Evolutionary conservation across 108 stramenopile species (phyloP), one percentile per base, ranked within the genome.

Genomic region (Cylindrotheca fusiformis): DNA sequence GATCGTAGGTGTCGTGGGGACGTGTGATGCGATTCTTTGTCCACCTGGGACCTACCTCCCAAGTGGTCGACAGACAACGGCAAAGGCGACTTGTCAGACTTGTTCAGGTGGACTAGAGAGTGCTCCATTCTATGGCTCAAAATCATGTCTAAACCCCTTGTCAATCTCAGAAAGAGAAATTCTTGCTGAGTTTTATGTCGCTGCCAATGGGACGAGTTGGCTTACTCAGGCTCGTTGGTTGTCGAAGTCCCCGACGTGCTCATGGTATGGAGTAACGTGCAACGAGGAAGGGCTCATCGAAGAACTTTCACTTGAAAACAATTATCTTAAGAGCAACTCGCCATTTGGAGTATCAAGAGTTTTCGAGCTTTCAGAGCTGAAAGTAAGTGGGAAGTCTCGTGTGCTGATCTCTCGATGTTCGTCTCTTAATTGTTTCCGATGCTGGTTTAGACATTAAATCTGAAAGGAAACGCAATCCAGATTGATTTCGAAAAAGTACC

Each of bases 21-120:
- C 69, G 18, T 88, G 87, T 52, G 84, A 88, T 63, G 81, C 79
- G 3, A 85, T 88, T 23, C 66, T 88, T 18, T 88, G 87, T 75
- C 78, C 80, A 5, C 60, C 63, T 58, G 84, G 87, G 26, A 83
- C 79, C 18, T 81, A 67, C 69, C 73, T 74, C 60, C 31, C 63
- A 19, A 62, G 61, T 23, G 87, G 87, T 27, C 60, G 74, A 28
- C 63, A 73, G 29, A 80, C 69, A 5, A 70, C 62, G 48, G 68
- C 66, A 12, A 49, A 32, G 8, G 52, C 53, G 26, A 17, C 69
- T 23, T 88, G 87, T 59, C 27, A 55, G 8, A 52, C 52, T 57
- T 84, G 81, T 30, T 47, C 58, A 26, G 77, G 48, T 56, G 80
- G 76, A 10, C 68, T 73, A 20, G 59, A 60, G 1, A 75, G 63